Evolutionary conservation across 2,329 filamentous ascomycete species (phyloP), one percentile per base, ranked within the genome.

Genomic region (Anthostomella pinea): DNA sequence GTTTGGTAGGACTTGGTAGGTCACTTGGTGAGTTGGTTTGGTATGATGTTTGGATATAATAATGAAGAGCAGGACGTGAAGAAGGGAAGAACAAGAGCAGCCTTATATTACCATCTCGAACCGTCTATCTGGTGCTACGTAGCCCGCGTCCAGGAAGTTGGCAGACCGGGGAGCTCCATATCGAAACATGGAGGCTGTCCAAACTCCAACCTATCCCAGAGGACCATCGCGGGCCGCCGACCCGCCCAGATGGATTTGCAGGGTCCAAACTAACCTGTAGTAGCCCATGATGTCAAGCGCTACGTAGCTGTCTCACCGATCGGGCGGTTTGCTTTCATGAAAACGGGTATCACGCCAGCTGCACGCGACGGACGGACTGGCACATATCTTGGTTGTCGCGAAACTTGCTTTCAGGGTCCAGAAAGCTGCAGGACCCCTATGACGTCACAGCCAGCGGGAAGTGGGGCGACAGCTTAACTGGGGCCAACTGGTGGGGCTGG

Each of bases 201-300:
- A 23, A 23, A 8, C 21, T 29, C 13, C 20, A 9, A 27, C 10
- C 5, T 20, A 28, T 24, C 15, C 26, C 10, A 14, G 17, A 20
- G n/a, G 9, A 27, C 8, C 2, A n/a, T 23, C 21, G 8, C 21
- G 11, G 14, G n/a, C 18, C n/a, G 13, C 19, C 24, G 21, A 11
- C 11, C n/a, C n/a, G n/a, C n/a, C n/a, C n/a, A n/a, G n/a, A n/a
- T n/a, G n/a, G n/a, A n/a, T n/a, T n/a, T n/a, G n/a, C n/a, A n/a
- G n/a, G n/a, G n/a, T n/a, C n/a, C n/a, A n/a, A n/a, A n/a, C n/a
- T n/a, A n/a, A n/a, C n/a, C n/a, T n/a, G n/a, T n/a, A n/a, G n/a
- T n/a, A n/a, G n/a, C n/a, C 33, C 19, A 48, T 46, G 45, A 48
- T 44, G 43, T 46, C 38, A 48, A 34, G 20, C 29, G 16, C 20